Evolutionary conservation across 2,329 filamentous ascomycete genomes (phyloP).

Genomic region (Alternaria metachromatica): DNA sequence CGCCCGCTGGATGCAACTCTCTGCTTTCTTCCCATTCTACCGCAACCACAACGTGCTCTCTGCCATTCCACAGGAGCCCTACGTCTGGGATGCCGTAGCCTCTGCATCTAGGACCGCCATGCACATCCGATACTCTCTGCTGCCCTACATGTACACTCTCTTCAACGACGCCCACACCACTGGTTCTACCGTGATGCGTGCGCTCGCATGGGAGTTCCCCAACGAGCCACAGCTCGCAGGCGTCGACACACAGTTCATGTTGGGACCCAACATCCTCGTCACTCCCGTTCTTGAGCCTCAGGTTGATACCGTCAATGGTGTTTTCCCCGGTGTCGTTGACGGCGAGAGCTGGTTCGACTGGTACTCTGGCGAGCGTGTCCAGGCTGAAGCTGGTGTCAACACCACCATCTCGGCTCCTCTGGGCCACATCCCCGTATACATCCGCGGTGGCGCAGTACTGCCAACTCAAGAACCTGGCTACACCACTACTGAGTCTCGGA

Average conservation of each 20-base stretch:
- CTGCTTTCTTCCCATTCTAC: conserved; percentile 80
- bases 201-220: conserved; percentile 76
- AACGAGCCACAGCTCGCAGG: conserved; percentile 70
- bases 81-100: conserved; percentile 70
- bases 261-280: conserved; percentile 70
- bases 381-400: conserved; percentile 61
- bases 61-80: conserved; percentile 72
- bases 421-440: conserved; percentile 73
- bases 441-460: conserved; percentile 72
- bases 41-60: conserved; percentile 74
- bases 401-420: conserved; percentile 67
- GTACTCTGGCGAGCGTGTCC: conserved; percentile 70
- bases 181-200: conserved; percentile 74
- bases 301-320: conserved; percentile 66
- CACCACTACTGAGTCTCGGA: conserved; percentile 69
- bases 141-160: conserved; percentile 79
- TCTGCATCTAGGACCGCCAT: conserved; percentile 71
- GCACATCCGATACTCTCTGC: conserved; percentile 71
- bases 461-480: conserved; percentile 72
- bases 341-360: conserved; percentile 78
- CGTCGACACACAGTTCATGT: conserved; percentile 75
- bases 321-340: conserved; percentile 70
- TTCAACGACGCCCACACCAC: conserved; percentile 70
- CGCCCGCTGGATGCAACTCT: conserved; percentile 75
- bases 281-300: conserved; percentile 71